phyloP scores from a whole-genome alignment of 2,329 filamentous ascomycete species.

The Neopestalotiopsis sp. region DNA sequence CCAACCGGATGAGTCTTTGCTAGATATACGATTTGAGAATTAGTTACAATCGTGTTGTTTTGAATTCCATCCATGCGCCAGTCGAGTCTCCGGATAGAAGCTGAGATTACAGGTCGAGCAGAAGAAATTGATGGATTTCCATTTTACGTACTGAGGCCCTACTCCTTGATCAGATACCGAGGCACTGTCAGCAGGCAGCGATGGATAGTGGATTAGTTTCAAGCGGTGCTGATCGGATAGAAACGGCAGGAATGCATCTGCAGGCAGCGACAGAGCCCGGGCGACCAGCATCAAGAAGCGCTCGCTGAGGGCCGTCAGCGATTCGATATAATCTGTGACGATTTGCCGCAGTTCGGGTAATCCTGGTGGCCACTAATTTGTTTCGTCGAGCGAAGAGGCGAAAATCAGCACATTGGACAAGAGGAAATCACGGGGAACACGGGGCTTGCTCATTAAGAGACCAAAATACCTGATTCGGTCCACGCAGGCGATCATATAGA shows the following conservation, averaged over 20 bases:
- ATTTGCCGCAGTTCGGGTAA: slow-evolving; percentile 41
- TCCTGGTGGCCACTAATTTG: slow-evolving; percentile 46
- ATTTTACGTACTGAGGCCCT: slow-evolving; percentile 51
- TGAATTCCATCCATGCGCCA: too few species aligned
- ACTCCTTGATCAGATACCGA: slow-evolving; percentile 54
- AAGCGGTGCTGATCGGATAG: slow-evolving; percentile 63
- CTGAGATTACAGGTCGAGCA: too few species aligned
- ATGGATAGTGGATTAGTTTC: slow-evolving; percentile 62
- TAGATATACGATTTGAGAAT: too few species aligned
- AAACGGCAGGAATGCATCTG: slow-evolving; percentile 56
- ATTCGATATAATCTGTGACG: slow-evolving; percentile 55
- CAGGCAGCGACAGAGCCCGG: slow-evolving; percentile 55
- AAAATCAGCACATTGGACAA: not conserved
- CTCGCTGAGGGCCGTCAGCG: slow-evolving; percentile 55
- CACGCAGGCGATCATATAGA: slow-evolving; percentile 49
- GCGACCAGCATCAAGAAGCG: slow-evolving; percentile 63
- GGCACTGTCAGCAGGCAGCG: slow-evolving; percentile 20
- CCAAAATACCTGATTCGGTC: slow-evolving; percentile 51
- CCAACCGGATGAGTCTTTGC: slow-evolving; percentile 67
- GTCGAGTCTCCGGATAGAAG: too few species aligned
- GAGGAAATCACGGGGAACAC: not conserved
- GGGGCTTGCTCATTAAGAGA: too few species aligned
- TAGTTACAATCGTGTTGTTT: too few species aligned
- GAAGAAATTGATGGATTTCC: too few species aligned
- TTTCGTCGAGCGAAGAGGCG: too few species aligned